Evolutionary conservation across 352 stramenopile genomes (phyloP).

Genomic region (Globisporangium acanthophoron): DNA sequence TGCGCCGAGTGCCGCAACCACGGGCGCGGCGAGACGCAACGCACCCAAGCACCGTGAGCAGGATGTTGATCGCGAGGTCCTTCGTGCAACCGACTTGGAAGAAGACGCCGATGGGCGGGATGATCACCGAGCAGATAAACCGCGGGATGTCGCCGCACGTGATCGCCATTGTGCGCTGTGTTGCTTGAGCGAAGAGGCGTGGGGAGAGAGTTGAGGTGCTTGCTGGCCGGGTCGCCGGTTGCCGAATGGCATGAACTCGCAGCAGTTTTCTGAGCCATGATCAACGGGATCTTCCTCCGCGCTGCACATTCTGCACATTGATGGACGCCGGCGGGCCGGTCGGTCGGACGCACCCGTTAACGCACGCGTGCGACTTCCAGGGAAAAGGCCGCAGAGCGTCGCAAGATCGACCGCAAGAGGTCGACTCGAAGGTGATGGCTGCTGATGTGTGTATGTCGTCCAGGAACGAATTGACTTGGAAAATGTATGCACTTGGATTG

Average conservation of each 20-base stretch:
- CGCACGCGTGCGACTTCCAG: too few relatives aligned
- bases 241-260: not conserved
- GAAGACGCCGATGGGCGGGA: constrained; percentile 35
- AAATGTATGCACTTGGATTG: too few relatives aligned
- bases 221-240: constrained; percentile 1
- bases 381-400: too few relatives aligned
- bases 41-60: constrained; percentile 31
- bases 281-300: too few relatives aligned
- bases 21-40: not conserved
- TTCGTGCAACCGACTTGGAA: constrained; percentile 33
- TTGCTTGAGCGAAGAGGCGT: not conserved
- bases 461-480: too few relatives aligned
- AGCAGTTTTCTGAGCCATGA: too few relatives aligned
- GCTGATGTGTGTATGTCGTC: too few relatives aligned
- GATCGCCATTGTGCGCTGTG: constrained; percentile 32
- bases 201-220: not conserved
- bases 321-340: too few relatives aligned
- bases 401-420: too few relatives aligned
- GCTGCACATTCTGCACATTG: too few relatives aligned
- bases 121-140: constrained; percentile 63
- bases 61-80: constrained; percentile 56
- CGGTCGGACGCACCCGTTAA: too few relatives aligned
- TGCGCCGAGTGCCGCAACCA: not conserved
- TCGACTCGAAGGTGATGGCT: too few relatives aligned
- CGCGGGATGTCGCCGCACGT: constrained; percentile 66